These are phyloP conservation scores for Orbilia blumenaviensis DNA, from an alignment of 2,329 filamentous ascomycete species.

Conservation along the genomic window DNA sequence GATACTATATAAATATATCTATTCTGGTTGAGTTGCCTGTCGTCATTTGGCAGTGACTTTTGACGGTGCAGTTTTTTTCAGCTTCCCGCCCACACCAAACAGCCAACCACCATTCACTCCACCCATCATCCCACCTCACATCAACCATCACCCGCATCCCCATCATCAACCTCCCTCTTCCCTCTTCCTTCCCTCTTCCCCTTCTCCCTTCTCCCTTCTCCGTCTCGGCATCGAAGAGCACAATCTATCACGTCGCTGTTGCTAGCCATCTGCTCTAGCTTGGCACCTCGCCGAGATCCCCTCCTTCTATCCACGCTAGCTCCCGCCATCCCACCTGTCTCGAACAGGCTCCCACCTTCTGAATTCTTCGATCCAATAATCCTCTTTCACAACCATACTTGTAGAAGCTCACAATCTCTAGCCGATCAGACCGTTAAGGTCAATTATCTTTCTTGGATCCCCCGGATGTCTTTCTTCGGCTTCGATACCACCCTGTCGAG, in stretches of 20 bases:
- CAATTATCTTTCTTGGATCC: background rate
- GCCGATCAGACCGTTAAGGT: constrained; percentile 10
- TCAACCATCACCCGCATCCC: background rate
- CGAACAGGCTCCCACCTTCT: background rate
- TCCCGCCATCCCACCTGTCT: background rate
- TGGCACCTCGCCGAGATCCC: background rate
- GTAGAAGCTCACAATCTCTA: background rate
- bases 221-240: background rate
- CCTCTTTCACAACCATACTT: too few relatives aligned
- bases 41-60: constrained; percentile 9
- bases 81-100: constrained; percentile 6
- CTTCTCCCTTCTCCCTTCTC: background rate
- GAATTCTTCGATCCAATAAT: background rate
- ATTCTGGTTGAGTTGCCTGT: background rate
- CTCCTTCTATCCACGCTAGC: constrained; percentile 12
- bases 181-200: constrained; percentile 1
- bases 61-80: background rate
- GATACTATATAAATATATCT: too few relatives aligned
- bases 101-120: background rate
- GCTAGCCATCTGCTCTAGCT: background rate
- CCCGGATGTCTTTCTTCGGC: constrained; percentile 87
- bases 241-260: background rate
- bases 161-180: constrained; percentile 20
- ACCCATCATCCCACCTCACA: constrained; percentile 13
- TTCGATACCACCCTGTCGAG: constrained; percentile 73